Conservation (phyloP, 495 filamentous ascomycete species). For the Tuber melanosporum region DNA sequence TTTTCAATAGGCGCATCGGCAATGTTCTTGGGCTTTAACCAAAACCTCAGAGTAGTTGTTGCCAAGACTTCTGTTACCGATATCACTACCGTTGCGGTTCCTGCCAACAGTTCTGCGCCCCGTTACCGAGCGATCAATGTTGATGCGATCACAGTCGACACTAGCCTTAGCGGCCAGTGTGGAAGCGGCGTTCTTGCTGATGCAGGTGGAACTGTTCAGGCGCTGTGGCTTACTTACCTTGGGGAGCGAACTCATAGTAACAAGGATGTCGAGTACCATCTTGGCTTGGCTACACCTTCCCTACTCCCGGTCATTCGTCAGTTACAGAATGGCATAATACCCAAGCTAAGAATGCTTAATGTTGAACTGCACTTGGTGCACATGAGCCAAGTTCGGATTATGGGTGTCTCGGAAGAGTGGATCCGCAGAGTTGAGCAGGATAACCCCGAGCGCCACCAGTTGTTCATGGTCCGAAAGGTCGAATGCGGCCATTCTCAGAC, state of each 20-base stretch:
- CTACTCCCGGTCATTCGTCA: conserved; percentile 76
- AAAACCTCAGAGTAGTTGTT: conserved; percentile 86
- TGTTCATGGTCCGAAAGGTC: conserved; percentile 97
- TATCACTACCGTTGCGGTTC: conserved; percentile 94
- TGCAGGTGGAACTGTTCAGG: conserved; percentile 85
- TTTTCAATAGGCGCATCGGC: conserved; percentile 59
- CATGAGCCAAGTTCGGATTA: conserved; percentile 95
- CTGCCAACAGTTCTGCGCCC: conserved; percentile 83
- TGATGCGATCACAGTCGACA: conserved; percentile 96
- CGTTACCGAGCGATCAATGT: conserved; percentile 92
- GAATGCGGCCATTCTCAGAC: conserved; percentile 60
- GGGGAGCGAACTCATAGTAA: conserved; percentile 73
- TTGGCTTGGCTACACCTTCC: conserved; percentile 83
- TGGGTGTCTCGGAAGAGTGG: conserved; percentile 96
- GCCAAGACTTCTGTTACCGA: conserved; percentile 93
- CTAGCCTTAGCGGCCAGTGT: conserved; percentile 79
- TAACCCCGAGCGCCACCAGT: conserved; percentile 84
- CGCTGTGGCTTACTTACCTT: conserved; percentile 92
- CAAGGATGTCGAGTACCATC: conserved; percentile 94
- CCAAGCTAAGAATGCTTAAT: conserved; percentile 79
- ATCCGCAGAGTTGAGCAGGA: conserved; percentile 77
- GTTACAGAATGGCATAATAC: conserved; percentile 70
- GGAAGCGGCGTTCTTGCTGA: conserved; percentile 88
- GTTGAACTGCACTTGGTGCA: conserved; percentile 91
- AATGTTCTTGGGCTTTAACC: conserved; percentile 94